Conservation (phyloP, 192 early-diverging fungal species). For the Powellomyces hirtus region DNA sequence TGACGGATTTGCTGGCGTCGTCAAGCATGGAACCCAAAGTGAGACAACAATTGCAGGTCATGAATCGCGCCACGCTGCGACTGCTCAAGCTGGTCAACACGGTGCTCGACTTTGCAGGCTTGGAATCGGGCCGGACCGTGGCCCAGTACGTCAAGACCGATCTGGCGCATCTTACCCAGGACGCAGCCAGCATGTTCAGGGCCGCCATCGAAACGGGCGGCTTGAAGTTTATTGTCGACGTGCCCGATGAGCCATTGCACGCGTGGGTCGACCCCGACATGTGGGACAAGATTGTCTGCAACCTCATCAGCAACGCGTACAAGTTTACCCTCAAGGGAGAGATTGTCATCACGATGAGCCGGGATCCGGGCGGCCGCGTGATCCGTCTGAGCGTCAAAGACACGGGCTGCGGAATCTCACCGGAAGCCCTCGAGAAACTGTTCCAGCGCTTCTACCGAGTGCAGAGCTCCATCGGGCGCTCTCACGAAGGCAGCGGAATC, state of each 20-base stretch:
- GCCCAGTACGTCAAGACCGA: constrained; percentile 46
- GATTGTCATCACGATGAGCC: background rate
- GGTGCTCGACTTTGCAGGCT: constrained; percentile 47
- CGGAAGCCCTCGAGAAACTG: constrained; percentile 33
- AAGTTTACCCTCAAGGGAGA: constrained; percentile 44
- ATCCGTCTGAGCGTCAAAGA: constrained; percentile 13
- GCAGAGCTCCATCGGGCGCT: constrained; percentile 42
- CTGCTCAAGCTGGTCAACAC: constrained; percentile 54
- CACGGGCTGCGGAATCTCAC: constrained; percentile 47
- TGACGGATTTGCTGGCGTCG: constrained; percentile 38
- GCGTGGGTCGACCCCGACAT: constrained; percentile 38
- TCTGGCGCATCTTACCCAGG: constrained; percentile 36
- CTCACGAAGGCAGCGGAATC: constrained; percentile 36
- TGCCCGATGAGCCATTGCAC: constrained; percentile 27
- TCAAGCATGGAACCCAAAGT: constrained; percentile 20
- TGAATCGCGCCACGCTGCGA: constrained; percentile 43
- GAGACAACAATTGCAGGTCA: constrained; percentile 34
- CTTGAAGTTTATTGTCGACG: constrained; percentile 40
- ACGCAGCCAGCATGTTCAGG: constrained; percentile 33
- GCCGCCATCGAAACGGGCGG: constrained; percentile 18
- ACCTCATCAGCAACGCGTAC: constrained; percentile 53
- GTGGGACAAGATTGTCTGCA: constrained; percentile 55
- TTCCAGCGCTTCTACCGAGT: constrained; percentile 55
- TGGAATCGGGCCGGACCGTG: constrained; percentile 46
- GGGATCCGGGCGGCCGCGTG: background rate